Percentiles rank a stretch among this genome's conserved stretches.
Conservation (phyloP, 2,329 filamentous ascomycete genomes). For the Drechslera avenae region DNA sequence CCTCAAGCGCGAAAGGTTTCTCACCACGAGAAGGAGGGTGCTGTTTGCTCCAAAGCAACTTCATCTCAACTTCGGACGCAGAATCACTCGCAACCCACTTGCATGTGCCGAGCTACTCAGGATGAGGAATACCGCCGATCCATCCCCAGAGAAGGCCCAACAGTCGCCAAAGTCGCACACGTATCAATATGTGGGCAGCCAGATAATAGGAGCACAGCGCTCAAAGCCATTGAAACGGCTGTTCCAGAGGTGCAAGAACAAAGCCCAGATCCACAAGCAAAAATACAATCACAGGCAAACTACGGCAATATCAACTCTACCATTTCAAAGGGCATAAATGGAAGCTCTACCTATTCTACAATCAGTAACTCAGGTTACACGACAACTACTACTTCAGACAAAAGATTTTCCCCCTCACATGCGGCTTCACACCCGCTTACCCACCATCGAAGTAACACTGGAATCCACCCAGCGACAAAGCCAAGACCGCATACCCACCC, state of each 20-base stretch:
- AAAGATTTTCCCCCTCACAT: too few relatives aligned
- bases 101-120: conserved; percentile 16
- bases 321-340: too few relatives aligned
- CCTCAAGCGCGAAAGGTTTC: conserved; percentile 19
- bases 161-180: background rate
- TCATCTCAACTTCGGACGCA: conserved; percentile 23
- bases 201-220: background rate
- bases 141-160: background rate
- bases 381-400: too few relatives aligned
- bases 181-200: background rate
- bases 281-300: background rate
- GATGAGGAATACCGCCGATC: background rate
- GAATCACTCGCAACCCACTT: conserved; percentile 21
- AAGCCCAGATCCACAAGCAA: background rate
- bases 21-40: conserved; percentile 22
- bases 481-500: too few relatives aligned
- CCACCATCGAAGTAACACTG: too few relatives aligned
- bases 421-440: too few relatives aligned
- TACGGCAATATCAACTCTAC: too few relatives aligned
- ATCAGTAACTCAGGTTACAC: too few relatives aligned
- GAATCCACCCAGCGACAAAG: too few relatives aligned
- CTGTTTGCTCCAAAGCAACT: conserved; percentile 17
- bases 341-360: too few relatives aligned
- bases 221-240: background rate
- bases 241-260: background rate